A percentile compares a stretch with the other conserved stretches of the same genome.
Conservation (phyloP, 345 rosid species). For the Populus davidiana region DNA sequence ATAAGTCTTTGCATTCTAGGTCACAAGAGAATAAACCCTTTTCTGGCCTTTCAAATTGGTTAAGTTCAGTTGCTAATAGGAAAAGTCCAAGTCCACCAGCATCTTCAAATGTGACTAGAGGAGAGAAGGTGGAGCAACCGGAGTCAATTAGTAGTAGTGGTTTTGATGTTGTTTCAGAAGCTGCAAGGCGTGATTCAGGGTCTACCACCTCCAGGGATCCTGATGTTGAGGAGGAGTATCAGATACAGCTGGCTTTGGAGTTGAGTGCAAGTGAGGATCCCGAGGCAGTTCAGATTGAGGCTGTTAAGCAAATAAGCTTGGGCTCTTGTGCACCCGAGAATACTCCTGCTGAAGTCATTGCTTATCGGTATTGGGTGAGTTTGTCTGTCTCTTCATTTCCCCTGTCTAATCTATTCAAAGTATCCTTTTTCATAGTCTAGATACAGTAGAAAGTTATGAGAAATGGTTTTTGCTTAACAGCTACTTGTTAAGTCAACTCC, state of each 20-base stretch:
- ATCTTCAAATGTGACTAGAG: conserved; percentile 51
- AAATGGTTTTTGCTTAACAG: background rate
- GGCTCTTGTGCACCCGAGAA: conserved; percentile 72
- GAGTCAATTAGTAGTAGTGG: conserved; percentile 42
- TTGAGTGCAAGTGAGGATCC: conserved; percentile 97
- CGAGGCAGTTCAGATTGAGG: conserved; percentile 96
- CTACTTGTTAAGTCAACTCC: background rate
- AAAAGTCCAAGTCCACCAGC: conserved; percentile 58
- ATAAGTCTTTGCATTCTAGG: conserved; percentile 34
- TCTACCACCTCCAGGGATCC: conserved; percentile 65
- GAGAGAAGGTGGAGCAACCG: conserved; percentile 44
- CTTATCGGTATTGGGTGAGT: conserved; percentile 91
- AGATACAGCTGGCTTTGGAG: conserved; percentile 86
- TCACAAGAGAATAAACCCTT: conserved; percentile 60
- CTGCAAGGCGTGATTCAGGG: conserved; percentile 50
- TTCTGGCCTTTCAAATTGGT: conserved; percentile 76
- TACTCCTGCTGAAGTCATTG: conserved; percentile 88
- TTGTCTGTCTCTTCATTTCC: conserved; percentile 20
- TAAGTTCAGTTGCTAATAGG: conserved; percentile 64
- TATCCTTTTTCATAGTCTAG: conserved; percentile 2
- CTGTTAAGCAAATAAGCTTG: conserved; percentile 88
- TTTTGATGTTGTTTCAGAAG: conserved; percentile 40
- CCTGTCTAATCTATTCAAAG: background rate
- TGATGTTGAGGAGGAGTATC: conserved; percentile 82
- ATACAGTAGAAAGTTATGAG: background rate